phyloP scores from a whole-genome alignment of 176 grass and related monocot species.

The Oryza coarctata region DNA sequence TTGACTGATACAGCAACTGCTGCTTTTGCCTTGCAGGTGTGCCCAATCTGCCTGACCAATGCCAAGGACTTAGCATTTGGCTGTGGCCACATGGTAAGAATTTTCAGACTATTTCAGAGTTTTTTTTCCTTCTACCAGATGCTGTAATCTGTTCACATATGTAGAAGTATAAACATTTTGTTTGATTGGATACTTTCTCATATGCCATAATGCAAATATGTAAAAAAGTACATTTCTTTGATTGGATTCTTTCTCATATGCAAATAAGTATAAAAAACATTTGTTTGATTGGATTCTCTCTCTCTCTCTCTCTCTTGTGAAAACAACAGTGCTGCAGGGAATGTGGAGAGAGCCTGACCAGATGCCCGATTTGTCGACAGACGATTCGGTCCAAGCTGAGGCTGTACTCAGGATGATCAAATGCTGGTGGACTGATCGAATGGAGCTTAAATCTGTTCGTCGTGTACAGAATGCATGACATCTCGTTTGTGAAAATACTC shows the following conservation, averaged over 20 bases:
- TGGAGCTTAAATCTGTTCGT: background rate
- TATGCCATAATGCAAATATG: too few species aligned
- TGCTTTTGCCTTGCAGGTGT: conserved; percentile 40
- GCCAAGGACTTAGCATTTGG: conserved; percentile 81
- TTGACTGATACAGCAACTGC: background rate
- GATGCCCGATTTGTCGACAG: conserved; percentile 85
- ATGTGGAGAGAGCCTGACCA: conserved; percentile 72
- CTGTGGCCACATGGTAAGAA: conserved; percentile 83
- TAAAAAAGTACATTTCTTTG: background rate
- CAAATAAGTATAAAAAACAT: too few species aligned
- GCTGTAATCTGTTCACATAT: background rate
- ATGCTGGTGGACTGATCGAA: background rate
- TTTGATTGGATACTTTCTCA: background rate
- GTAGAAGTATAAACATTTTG: background rate
- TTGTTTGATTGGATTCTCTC: background rate
- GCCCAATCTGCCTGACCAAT: conserved; percentile 87
- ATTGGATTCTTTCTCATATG: background rate
- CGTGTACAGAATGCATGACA: background rate
- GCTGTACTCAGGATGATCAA: conserved; percentile 65
- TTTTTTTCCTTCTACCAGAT: background rate
- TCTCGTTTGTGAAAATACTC: background rate
- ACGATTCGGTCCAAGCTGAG: conserved; percentile 69
- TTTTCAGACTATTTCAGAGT: background rate
- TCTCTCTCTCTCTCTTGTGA: too few species aligned
- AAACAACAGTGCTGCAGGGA: conserved; percentile 79